A percentile compares a stretch with the other conserved stretches of the same genome.
phyloP scores from a whole-genome alignment of 768 basidiomycete species.

The Pisolithus sp. region DNA sequence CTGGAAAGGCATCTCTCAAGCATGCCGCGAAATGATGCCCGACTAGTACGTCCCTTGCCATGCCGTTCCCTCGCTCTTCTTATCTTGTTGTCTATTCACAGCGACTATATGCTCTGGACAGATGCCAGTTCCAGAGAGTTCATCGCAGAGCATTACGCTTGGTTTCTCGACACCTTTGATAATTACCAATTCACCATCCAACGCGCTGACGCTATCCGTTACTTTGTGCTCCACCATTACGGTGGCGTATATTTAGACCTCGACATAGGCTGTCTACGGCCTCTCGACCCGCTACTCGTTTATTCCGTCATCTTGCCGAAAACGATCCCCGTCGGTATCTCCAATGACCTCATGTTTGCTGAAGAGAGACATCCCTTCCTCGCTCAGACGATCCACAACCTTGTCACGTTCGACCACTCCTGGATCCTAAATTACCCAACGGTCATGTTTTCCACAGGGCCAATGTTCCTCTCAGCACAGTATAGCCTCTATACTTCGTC shows the following conservation, averaged over 20 bases:
- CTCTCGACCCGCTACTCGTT: constrained; percentile 77
- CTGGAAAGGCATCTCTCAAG: constrained; percentile 78
- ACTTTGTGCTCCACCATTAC: constrained; percentile 93
- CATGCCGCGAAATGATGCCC: constrained; percentile 85
- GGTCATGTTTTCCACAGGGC: constrained; percentile 99
- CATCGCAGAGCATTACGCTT: constrained; percentile 79
- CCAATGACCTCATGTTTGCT: constrained; percentile 95
- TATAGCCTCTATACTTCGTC: constrained; percentile 81
- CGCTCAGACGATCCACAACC: constrained; percentile 87
- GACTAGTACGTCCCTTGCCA: constrained; percentile 72
- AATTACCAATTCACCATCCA: constrained; percentile 88
- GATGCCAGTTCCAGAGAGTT: constrained; percentile 87
- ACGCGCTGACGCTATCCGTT: constrained; percentile 95
- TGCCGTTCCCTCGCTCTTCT: constrained; percentile 1
- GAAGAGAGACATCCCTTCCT: constrained; percentile 83
- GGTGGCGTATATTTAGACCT: constrained; percentile 96
- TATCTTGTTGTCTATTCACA: constrained; percentile 28
- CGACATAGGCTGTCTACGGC: constrained; percentile 88
- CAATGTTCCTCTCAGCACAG: constrained; percentile 96
- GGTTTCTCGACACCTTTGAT: constrained; percentile 93
- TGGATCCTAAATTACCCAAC: constrained; percentile 98
- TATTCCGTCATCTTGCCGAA: constrained; percentile 88
- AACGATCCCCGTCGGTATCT: constrained; percentile 95
- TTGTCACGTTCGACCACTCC: constrained; percentile 85
- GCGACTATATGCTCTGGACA: constrained; percentile 97